A percentile compares a stretch with the other conserved stretches of the same genome.
phyloP scores from a whole-genome alignment of 2,329 filamentous ascomycete genomes.

The Torrubiellomyces zombiae region DNA sequence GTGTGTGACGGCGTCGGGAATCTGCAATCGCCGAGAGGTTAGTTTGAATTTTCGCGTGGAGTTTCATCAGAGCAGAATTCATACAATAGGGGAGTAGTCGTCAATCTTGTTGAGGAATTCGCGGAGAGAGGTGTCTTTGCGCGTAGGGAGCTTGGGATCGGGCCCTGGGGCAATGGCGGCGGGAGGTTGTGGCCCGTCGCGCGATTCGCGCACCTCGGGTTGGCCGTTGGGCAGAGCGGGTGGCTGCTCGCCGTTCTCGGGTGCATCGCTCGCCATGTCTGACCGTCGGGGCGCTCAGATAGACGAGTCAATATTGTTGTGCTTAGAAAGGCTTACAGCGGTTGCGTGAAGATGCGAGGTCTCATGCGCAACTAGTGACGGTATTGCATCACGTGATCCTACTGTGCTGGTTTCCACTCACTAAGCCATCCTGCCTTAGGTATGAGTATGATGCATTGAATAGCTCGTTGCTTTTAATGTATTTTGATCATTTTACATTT shows the following conservation, averaged over 20 bases:
- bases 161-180: conserved; percentile 30
- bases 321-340: no score
- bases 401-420: no score
- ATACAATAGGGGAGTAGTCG: conserved; percentile 89
- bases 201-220: conserved; percentile 6
- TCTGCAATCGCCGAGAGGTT: conserved; percentile 49
- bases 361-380: no score
- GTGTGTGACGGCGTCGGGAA: conserved; percentile 91
- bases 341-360: no score
- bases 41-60: no score
- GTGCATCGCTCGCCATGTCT: conserved; percentile 20
- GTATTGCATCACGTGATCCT: no score
- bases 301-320: no score
- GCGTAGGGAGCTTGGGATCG: conserved; percentile 52
- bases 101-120: conserved; percentile 96
- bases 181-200: conserved; percentile 6
- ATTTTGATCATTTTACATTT: no score
- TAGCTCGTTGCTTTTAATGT: no score
- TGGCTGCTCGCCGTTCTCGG: conserved; percentile 16
- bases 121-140: conserved; percentile 82
- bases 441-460: no score
- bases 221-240: conserved; percentile 12
- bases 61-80: conserved; percentile 14
- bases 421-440: no score
- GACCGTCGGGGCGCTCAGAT: no score